Evolutionary conservation across 2,329 filamentous ascomycete species (phyloP), one percentile per base, ranked within the genome.

Genomic region (Colletotrichum plurivorum): DNA sequence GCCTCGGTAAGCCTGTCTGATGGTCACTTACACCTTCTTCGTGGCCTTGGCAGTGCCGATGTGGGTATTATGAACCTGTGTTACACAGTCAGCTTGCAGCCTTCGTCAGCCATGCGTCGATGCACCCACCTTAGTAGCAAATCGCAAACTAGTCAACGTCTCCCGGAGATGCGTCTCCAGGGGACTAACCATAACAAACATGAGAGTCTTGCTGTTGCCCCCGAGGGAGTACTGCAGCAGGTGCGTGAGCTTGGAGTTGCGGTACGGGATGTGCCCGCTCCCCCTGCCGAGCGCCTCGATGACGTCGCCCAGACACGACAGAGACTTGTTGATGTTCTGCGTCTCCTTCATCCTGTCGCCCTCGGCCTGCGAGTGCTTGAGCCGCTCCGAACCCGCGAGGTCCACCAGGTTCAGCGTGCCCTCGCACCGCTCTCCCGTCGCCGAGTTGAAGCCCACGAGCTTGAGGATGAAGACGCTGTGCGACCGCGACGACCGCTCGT

Each of bases 141-240:
- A 99, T 76, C 96, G 92, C 80, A 99, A 85, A 85, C 94, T 98
- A 52, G 95, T 97, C 78, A 98, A 85, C 3, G 95, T 98, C 85
- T 99, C 96, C 76, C 92, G 93, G 72, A 98, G 84, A 83, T 98
- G 96, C 6, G 91, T 93, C 83, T 97, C 93, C 68, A 98, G 84
- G 41, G 96, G 96, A 74, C 93, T 96, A 65, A 97, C 93, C 95
- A 98, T 98, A 78, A 98, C 94, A 79, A 99, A 97, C 96, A 99
- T 99, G 75, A 99, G 91, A 0, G 96, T 99, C 83, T 98, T 97
- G 74, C 93, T 96, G 80, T 97, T 98, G 16, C 96, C 96, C 4
- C 96, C 95, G 8, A 99, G 85, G 3, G 94, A 97, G 77, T 96
- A 97, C 88, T 98, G 94, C 45, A 99, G 87, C 54, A 99, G 87